Evolutionary conservation across 805 yeast species (phyloP), one percentile per base, ranked within the genome.

Genomic region (Wickerhamiella cacticola): DNA sequence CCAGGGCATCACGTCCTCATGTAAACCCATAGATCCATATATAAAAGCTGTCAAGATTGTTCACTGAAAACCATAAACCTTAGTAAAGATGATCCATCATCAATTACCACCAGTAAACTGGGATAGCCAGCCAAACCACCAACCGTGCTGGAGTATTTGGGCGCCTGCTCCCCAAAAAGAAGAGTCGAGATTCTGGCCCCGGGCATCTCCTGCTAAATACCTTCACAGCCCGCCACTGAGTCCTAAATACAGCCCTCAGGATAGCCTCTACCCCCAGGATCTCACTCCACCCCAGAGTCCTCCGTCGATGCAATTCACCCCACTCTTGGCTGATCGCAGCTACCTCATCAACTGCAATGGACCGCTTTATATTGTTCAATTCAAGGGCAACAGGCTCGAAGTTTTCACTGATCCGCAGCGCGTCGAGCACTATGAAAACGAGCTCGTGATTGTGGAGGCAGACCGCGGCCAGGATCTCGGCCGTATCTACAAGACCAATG

Each of bases 391-490:
- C 7, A 69, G 96, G 38, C 65, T 80, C 48, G 95, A 86, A 62
- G 85, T 84, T 7, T 85, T 82, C 57, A 77, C 75, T 58, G 63
- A 79, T 18, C 78, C 85, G 1, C 67, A 63, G 12, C 55, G 57
- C 23, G 56, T 69, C 9, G 59, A 62, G 19, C 55, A 63, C 23
- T 56, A 54, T 26, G 63, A 68, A 4, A 82, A 82, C 19, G 87
- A 81, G 58, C 69, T 81, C 57, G 89, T 84, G 13, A 75, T 82
- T 57, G 94, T 82, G 15, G 89, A 83, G 58, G 94, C 92, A 1
- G 94, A 83, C 58, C 68, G 94, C 28, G 94, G 94, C 31, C 66
- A 76, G 31, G 94, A 83, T 63, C 69, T 83, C 51, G 94, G 94
- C 31, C 73, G 73, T 57, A 73, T 83, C 40, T 73, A 74, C 31